Evolutionary conservation across 2,329 filamentous ascomycete species (phyloP).

Genomic region (Triangularia verruculosa): DNA sequence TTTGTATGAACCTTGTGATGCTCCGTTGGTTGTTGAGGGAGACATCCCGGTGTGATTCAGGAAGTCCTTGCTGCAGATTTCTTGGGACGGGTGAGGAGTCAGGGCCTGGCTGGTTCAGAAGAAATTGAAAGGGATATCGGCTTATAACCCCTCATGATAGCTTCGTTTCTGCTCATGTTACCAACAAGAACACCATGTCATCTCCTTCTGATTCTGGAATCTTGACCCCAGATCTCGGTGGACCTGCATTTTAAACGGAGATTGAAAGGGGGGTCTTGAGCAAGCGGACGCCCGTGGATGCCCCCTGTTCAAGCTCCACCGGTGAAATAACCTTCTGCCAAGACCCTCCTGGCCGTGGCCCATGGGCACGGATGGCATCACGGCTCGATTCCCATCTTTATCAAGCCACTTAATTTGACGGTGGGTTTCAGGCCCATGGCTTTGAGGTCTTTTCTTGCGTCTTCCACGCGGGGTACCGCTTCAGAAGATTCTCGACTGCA

Average conservation of each 20-base stretch:
- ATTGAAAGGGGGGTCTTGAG: conserved; percentile 15
- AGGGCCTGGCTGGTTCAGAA: background rate
- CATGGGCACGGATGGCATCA: conserved; percentile 1
- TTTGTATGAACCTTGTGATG: background rate
- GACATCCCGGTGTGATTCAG: background rate
- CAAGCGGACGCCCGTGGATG: conserved; percentile 7
- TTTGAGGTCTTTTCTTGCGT: background rate
- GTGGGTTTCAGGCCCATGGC: conserved; percentile 8
- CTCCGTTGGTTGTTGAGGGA: background rate
- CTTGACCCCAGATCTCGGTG: conserved; percentile 16
- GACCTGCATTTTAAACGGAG: conserved; percentile 16
- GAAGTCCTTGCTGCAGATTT: conserved; percentile 4
- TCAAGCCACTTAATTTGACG: conserved; percentile 2
- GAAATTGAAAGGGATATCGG: background rate
- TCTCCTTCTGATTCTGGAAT: background rate
- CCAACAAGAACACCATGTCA: conserved; percentile 11
- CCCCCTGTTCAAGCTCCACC: conserved; percentile 11
- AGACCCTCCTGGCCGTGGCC: conserved; percentile 2
- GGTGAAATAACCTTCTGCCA: conserved; percentile 24
- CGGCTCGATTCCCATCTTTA: background rate
- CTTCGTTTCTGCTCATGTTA: conserved; percentile 2
- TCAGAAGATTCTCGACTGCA: background rate
- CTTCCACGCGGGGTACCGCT: background rate
- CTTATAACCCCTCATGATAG: conserved; percentile 2
- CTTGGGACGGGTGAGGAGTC: background rate